Evolutionary conservation across 805 yeast genomes (phyloP).

Genomic region (Wickerhamiella alocasiicola): DNA sequence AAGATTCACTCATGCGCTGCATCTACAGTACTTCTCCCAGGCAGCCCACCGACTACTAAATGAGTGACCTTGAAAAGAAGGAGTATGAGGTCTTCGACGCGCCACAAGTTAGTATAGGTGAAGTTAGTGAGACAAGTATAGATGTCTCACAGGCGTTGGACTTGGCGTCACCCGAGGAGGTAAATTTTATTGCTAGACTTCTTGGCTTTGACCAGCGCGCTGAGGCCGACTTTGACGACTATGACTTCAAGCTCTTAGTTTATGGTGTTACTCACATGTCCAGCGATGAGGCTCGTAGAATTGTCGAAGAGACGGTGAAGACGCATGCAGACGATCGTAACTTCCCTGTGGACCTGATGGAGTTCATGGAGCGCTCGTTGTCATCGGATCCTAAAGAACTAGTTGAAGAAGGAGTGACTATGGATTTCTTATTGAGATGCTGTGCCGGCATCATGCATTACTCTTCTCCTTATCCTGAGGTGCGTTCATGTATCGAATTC

Average conservation of each 20-base stretch:
- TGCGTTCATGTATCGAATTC: conserved; percentile 43
- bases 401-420: neutral
- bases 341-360: neutral
- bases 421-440: conserved; percentile 21
- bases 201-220: neutral
- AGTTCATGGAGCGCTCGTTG: neutral
- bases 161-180: neutral
- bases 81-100: too few species aligned
- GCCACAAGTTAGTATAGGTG: too few species aligned
- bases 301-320: neutral
- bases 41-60: too few species aligned
- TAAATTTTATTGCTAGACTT: neutral
- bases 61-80: too few species aligned
- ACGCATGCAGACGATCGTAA: conserved; percentile 1
- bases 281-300: conserved; percentile 2
- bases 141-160: too few species aligned
- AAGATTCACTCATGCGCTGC: too few species aligned
- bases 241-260: neutral
- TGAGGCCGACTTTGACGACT: neutral
- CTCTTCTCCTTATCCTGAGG: conserved; percentile 49
- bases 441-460: conserved; percentile 32
- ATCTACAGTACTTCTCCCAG: too few species aligned
- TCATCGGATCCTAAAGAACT: neutral
- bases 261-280: neutral
- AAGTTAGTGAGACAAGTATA: too few species aligned